Base-by-base conservation (phyloP, 2,329 filamentous ascomycete genomes). In the Ophiocordyceps polyrhachis-furcata region DNA sequence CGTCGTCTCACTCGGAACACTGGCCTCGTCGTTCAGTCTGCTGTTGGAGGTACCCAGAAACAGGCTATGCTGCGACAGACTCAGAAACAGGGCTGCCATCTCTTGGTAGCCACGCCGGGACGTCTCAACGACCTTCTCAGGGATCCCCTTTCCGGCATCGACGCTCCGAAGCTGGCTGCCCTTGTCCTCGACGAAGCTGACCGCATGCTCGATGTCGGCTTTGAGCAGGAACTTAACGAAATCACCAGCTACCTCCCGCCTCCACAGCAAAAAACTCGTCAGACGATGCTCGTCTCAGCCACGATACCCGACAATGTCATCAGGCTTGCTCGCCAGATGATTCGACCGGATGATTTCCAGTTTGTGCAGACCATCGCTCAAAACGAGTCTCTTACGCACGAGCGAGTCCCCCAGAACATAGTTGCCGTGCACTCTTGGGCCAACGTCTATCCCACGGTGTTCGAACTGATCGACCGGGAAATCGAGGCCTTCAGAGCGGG, bases 171-270 rank as follows among this genome's bases (percentile, higher is more conserved):
- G 60, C 81, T 96, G 68, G 83, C 86, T 60, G 93, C 91, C 52
- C 72, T 98, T 41, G 87, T 96, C 51, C 80, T 98, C 42, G 91
- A 98, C 54, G 91, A 98, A 70, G 91, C 91, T 55, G 91, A 98
- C 64, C 84, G 91, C 54, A 95, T 98, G 84, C 74, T 98, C 58
- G 91, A 98, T 67, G 91, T 93, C 70, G 91, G 83, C 2, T 89
- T 89, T 55, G 69, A 79, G 46, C 67, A 68, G 32, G 79, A 79
- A 46, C 71, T 89, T 43, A 62, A 69, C 43, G 60, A 73, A 1
- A 84, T 89, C 45, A 63, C 76, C 46, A 47, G 57, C 0, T 56
- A 63, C 40, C 70, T 95, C 11, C 89, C 89, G 3, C 64, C 71
- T 42, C 71, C 73, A 7, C 53, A 59, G 0, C 62, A 78, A 44